Conservation (phyloP, 1,284 basidiomycete species). For the Cutaneotrichosporon sp. region DNA sequence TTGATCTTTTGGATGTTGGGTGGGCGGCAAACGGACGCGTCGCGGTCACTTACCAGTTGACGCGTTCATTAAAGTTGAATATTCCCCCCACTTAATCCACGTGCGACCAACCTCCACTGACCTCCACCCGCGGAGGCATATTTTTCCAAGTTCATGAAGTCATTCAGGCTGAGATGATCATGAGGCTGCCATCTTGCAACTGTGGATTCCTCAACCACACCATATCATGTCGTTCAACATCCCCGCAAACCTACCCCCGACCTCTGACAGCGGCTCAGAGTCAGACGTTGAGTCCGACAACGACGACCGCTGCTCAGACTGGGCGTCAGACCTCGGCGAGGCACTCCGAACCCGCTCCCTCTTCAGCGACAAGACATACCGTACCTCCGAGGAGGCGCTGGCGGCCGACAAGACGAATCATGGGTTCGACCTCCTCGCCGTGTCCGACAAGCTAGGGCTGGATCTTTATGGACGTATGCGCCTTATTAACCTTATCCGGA, state of each 20-base stretch:
- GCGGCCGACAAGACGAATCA: conserved; percentile 61
- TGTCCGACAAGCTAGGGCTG: conserved; percentile 42
- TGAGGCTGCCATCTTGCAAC: too few species aligned
- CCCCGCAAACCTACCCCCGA: conserved; percentile 14
- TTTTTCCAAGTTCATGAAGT: conserved; percentile 4
- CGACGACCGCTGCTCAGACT: conserved; percentile 38
- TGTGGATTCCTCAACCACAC: too few species aligned
- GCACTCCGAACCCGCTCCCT: conserved; percentile 60
- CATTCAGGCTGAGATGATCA: too few species aligned
- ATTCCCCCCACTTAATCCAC: too few species aligned
- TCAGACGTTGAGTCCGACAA: conserved; percentile 21
- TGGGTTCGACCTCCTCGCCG: conserved; percentile 29
- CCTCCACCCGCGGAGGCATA: conserved; percentile 1
- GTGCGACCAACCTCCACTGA: too few species aligned
- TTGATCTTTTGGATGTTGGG: too few species aligned
- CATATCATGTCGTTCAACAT: conserved; percentile 17
- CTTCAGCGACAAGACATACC: conserved; percentile 67
- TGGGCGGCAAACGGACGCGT: too few species aligned
- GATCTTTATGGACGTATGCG: conserved; percentile 70
- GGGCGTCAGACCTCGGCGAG: conserved; percentile 40
- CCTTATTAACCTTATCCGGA: conserved; percentile 80
- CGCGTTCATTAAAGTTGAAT: too few species aligned
- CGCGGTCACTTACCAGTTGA: too few species aligned
- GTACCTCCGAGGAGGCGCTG: conserved; percentile 60
- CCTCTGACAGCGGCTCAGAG: conserved; percentile 19